phyloP scores from a whole-genome alignment of 352 stramenopile genomes.

The Phytopythium vexans region DNA sequence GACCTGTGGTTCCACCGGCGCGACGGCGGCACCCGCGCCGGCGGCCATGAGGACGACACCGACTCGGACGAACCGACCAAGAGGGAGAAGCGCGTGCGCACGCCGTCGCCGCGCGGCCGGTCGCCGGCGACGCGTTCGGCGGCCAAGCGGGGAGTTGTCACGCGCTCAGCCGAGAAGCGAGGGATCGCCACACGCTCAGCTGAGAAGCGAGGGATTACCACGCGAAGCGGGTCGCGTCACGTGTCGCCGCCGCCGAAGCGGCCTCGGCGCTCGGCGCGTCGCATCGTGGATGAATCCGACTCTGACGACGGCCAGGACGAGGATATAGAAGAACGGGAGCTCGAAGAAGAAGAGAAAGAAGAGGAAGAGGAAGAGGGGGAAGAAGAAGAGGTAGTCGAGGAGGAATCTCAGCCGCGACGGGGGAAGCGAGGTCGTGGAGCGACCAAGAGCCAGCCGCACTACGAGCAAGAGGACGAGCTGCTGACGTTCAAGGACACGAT shows the following conservation, averaged over 20 bases:
- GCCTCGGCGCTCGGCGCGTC: conserved; percentile 13
- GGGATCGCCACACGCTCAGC: conserved; percentile 9
- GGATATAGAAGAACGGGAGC: conserved; percentile 22
- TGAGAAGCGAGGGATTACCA: conserved; percentile 1
- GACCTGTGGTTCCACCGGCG: conserved; percentile 52
- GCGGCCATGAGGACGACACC: background rate
- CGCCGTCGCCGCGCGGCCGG: conserved; percentile 2
- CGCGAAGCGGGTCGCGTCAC: conserved; percentile 7
- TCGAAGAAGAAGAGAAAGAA: conserved; percentile 13
- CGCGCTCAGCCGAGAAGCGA: conserved; percentile 9
- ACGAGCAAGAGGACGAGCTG: conserved; percentile 43
- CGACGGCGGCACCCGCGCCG: background rate
- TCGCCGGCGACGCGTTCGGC: background rate
- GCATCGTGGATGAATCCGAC: conserved; percentile 12
- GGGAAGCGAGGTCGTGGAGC: conserved; percentile 12
- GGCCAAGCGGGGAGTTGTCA: conserved; percentile 2
- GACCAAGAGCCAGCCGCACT: conserved; percentile 30
- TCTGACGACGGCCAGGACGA: conserved; percentile 16
- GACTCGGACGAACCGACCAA: background rate
- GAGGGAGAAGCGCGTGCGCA: conserved; percentile 6
- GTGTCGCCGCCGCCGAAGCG: conserved; percentile 17
- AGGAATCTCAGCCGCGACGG: too few species aligned
- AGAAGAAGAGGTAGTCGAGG: conserved; percentile 10
- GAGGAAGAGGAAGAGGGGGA: conserved; percentile 15
- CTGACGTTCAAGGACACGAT: conserved; percentile 66